Conservation (phyloP, 148 eudicot species). For the Chenopodium album region DNA sequence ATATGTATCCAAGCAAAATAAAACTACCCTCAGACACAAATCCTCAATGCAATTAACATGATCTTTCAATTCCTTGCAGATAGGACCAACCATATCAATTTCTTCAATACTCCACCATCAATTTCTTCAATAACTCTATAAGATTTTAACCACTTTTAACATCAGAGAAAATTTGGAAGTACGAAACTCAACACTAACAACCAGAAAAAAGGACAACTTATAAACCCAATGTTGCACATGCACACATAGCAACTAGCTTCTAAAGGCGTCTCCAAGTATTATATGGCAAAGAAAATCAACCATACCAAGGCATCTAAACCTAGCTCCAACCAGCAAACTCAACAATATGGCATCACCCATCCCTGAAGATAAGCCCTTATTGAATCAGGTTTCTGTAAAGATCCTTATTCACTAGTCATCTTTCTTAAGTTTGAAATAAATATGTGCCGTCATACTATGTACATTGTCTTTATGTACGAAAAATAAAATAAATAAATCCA, state of each 20-base stretch:
- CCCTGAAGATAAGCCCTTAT: background rate
- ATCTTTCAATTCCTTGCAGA: background rate
- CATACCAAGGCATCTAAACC: background rate
- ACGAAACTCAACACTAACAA: background rate
- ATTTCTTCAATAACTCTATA: background rate
- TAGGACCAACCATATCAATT: background rate
- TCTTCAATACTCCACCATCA: background rate
- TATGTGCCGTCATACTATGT: background rate
- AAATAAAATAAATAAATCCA: too few species aligned
- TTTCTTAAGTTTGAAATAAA: background rate
- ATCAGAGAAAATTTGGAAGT: background rate
- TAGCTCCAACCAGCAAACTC: background rate
- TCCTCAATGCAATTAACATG: background rate
- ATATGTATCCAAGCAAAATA: background rate
- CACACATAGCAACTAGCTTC: background rate
- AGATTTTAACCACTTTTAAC: background rate
- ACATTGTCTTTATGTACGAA: background rate
- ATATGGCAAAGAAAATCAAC: background rate
- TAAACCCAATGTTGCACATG: background rate
- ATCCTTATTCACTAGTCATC: background rate
- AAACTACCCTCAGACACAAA: background rate
- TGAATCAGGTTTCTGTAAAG: background rate
- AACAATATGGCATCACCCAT: constrained; percentile 1
- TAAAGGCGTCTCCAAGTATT: background rate
- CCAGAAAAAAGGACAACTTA: background rate